Evolutionary conservation across 257 asterid species (phyloP).

Genomic region (Salvia rosmarinus): DNA sequence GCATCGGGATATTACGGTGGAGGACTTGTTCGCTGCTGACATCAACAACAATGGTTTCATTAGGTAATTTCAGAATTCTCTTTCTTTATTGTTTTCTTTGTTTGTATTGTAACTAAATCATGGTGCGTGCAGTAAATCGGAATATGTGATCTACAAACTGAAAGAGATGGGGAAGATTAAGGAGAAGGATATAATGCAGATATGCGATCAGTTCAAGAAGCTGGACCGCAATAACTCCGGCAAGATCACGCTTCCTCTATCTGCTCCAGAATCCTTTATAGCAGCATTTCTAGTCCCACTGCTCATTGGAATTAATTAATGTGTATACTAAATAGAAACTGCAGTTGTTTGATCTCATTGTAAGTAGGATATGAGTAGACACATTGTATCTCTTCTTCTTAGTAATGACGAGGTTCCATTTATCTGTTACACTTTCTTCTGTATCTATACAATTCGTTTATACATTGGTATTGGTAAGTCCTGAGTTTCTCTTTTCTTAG

Average conservation of each 20-base stretch:
- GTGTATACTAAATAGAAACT: no score
- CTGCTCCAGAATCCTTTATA: conserved; percentile 45
- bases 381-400: no score
- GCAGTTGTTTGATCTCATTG: no score
- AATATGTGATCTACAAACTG: conserved; percentile 54
- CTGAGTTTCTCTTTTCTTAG: no score
- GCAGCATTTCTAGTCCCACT: conserved; percentile 20
- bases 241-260: conserved; percentile 53
- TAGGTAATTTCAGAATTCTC: conserved; percentile 30
- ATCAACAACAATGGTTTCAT: conserved; percentile 51
- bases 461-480: no score
- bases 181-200: conserved; percentile 56
- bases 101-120: no score
- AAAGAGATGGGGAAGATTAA: conserved; percentile 61
- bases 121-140: conserved; percentile 48
- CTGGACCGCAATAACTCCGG: conserved; percentile 52
- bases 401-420: no score
- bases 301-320: no score
- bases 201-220: conserved; percentile 53
- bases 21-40: conserved; percentile 58
- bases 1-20: conserved; percentile 50
- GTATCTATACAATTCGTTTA: no score
- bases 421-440: no score
- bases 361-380: no score
- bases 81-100: not conserved